phyloP scores from a whole-genome alignment of 2,329 filamentous ascomycete genomes.

The Clonostachys byssicola region DNA sequence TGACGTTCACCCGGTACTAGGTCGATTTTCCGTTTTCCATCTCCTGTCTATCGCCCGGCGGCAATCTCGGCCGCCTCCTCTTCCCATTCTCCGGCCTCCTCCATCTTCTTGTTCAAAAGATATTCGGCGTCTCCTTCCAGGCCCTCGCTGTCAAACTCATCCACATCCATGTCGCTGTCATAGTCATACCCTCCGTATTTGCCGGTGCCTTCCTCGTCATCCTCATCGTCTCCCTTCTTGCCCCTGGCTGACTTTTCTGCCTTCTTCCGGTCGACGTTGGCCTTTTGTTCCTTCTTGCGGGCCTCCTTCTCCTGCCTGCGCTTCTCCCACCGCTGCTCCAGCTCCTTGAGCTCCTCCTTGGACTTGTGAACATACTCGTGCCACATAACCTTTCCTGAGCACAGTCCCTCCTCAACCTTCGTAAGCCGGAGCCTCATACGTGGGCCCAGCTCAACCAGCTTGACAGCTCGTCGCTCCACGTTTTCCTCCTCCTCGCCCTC shows the following conservation, averaged over 20 bases:
- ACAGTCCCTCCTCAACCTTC: slow-evolving; percentile 94
- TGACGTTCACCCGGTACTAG: too few relatives aligned
- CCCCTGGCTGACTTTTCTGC: slow-evolving; percentile 34
- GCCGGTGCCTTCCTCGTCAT: slow-evolving; percentile 27
- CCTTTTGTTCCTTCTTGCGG: slow-evolving; percentile 76
- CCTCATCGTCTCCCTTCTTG: slow-evolving; percentile 29
- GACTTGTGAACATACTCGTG: slow-evolving; percentile 91
- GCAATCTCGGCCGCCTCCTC: slow-evolving; percentile 39
- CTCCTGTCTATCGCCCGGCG: background rate
- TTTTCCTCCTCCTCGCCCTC: slow-evolving; percentile 43
- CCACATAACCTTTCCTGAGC: slow-evolving; percentile 91
- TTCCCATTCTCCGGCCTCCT: slow-evolving; percentile 47
- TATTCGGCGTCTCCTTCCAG: slow-evolving; percentile 44
- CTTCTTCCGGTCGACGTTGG: slow-evolving; percentile 86
- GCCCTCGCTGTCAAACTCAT: slow-evolving; percentile 47
- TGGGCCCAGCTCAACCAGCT: slow-evolving; percentile 87
- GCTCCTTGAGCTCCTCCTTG: slow-evolving; percentile 67
- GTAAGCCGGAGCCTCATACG: slow-evolving; percentile 84
- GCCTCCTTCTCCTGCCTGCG: slow-evolving; percentile 76
- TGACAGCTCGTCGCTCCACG: slow-evolving; percentile 84
- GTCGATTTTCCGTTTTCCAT: too few relatives aligned
- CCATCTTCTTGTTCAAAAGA: slow-evolving; percentile 42
- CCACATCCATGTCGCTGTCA: slow-evolving; percentile 33
- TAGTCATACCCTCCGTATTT: slow-evolving; percentile 36
- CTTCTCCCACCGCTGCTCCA: slow-evolving; percentile 82